These are phyloP conservation scores for Fusarium sp. DNA, from an alignment of 2,329 filamentous ascomycete genomes.

Conservation along the genomic window DNA sequence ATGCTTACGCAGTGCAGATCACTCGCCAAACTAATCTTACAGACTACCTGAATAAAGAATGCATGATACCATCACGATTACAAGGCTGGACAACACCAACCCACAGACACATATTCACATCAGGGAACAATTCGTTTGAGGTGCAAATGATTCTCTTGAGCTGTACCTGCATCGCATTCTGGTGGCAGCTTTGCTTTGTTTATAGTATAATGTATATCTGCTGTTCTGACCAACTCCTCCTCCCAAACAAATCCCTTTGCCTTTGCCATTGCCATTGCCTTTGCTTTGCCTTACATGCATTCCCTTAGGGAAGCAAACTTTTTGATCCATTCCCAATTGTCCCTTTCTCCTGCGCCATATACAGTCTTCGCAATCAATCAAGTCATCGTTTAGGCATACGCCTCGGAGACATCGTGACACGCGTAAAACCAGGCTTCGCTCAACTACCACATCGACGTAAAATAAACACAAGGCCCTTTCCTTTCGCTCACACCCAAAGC, in stretches of 20 bases:
- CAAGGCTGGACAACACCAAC: too few relatives aligned
- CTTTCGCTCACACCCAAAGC: constrained; percentile 14
- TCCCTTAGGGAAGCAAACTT: constrained; percentile 39
- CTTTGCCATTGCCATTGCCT: neutral
- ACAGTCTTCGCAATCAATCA: constrained; percentile 43
- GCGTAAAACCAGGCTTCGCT: constrained; percentile 38
- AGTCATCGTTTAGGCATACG: constrained; percentile 35
- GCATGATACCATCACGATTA: too few relatives aligned
- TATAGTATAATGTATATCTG: constrained; percentile 50
- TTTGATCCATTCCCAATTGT: constrained; percentile 27
- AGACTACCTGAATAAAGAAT: too few relatives aligned
- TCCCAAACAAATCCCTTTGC: constrained; percentile 20
- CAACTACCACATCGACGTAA: constrained; percentile 15
- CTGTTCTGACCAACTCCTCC: constrained; percentile 33
- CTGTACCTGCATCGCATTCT: constrained; percentile 49
- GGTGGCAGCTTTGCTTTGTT: constrained; percentile 44
- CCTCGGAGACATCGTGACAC: constrained; percentile 39
- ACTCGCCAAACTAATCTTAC: too few relatives aligned
- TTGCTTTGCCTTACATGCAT: constrained; percentile 34
- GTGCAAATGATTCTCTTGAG: constrained; percentile 41
- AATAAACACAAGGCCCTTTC: constrained; percentile 21
- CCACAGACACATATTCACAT: too few relatives aligned
- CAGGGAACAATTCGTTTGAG: neutral
- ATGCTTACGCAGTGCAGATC: too few relatives aligned
- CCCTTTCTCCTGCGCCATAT: constrained; percentile 28